Conservation (phyloP, 169 alveolate genomes). For the Plasmodium ovale region DNA sequence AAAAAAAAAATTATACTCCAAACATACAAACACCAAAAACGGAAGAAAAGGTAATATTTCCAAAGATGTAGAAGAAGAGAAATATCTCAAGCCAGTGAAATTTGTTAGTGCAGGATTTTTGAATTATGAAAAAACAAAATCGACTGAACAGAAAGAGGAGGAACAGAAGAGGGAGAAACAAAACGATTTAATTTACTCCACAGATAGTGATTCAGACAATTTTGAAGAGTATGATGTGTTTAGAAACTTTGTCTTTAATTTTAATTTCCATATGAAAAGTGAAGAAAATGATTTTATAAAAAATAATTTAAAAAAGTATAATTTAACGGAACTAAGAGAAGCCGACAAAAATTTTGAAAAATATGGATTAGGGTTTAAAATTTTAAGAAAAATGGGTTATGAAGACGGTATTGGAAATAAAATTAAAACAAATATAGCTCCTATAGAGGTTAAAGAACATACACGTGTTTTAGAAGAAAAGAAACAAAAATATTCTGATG, state of each 20-base stretch:
- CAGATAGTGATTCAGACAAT: slow-evolving; percentile 63
- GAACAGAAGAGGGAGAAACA: background rate
- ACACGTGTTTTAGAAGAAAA: slow-evolving; percentile 37
- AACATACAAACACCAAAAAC: background rate
- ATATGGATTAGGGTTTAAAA: slow-evolving; percentile 76
- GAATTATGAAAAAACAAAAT: slow-evolving; percentile 14
- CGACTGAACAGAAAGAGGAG: slow-evolving; percentile 1
- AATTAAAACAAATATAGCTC: slow-evolving; percentile 74
- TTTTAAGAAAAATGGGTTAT: slow-evolving; percentile 72
- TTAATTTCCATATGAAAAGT: slow-evolving; percentile 36
- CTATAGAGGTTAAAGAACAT: slow-evolving; percentile 67
- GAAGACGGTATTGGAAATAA: slow-evolving; percentile 74
- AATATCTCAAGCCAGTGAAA: slow-evolving; percentile 53
- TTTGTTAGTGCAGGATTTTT: slow-evolving; percentile 71
- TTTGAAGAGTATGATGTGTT: slow-evolving; percentile 60
- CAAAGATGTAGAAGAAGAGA: slow-evolving; percentile 21
- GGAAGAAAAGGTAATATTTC: slow-evolving; percentile 3
- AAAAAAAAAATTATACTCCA: slow-evolving; percentile 22
- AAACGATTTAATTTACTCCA: background rate
- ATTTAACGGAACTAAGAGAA: slow-evolving; percentile 42
- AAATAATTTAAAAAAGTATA: slow-evolving; percentile 61
- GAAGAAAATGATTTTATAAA: slow-evolving; percentile 43
- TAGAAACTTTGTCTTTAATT: slow-evolving; percentile 50
- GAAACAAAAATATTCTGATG: slow-evolving; percentile 13
- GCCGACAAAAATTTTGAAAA: slow-evolving; percentile 43